A percentile compares a stretch with the other conserved stretches of the same genome.
These are phyloP conservation scores for Phytophthora foliorum DNA, from an alignment of 352 stramenopile genomes.

Conservation along the genomic window DNA sequence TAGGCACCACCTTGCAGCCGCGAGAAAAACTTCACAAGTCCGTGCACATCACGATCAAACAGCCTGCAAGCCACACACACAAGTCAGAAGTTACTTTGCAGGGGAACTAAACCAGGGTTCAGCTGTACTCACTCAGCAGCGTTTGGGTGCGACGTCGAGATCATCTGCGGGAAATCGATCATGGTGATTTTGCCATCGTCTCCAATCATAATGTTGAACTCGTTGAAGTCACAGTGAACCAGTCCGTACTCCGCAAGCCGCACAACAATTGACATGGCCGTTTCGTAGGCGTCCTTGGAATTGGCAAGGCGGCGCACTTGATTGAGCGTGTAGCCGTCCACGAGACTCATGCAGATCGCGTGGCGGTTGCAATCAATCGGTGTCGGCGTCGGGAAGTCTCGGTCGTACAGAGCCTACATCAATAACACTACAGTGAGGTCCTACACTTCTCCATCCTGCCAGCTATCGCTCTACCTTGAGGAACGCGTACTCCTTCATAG, in stretches of 20 bases:
- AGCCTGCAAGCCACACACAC: constrained; percentile 51
- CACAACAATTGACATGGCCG: constrained; percentile 96
- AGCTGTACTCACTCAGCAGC: constrained; percentile 92
- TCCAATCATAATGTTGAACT: constrained; percentile 99
- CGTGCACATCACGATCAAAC: constrained; percentile 96
- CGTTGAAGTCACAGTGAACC: constrained; percentile 99
- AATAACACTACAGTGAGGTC: constrained; percentile 8
- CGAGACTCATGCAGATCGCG: constrained; percentile 97
- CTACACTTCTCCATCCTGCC: background rate
- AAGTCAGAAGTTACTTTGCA: constrained; percentile 8
- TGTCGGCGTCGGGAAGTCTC: constrained; percentile 97
- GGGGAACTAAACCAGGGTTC: background rate
- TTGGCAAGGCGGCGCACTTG: constrained; percentile 94
- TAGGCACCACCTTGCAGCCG: constrained; percentile 85
- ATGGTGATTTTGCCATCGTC: constrained; percentile 96
- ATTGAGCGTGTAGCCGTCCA: constrained; percentile 96
- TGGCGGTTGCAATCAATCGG: constrained; percentile 99
- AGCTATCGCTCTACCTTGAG: constrained; percentile 86
- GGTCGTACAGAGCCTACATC: constrained; percentile 91
- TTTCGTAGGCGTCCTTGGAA: constrained; percentile 96
- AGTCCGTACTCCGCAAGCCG: constrained; percentile 97
- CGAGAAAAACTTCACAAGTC: constrained; percentile 97
- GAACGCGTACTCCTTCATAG: constrained; percentile 99
- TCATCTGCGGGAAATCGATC: constrained; percentile 99
- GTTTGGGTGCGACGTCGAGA: constrained; percentile 98